Base-by-base conservation (phyloP, 345 rosid species). In the Eutrema japonicum region DNA sequence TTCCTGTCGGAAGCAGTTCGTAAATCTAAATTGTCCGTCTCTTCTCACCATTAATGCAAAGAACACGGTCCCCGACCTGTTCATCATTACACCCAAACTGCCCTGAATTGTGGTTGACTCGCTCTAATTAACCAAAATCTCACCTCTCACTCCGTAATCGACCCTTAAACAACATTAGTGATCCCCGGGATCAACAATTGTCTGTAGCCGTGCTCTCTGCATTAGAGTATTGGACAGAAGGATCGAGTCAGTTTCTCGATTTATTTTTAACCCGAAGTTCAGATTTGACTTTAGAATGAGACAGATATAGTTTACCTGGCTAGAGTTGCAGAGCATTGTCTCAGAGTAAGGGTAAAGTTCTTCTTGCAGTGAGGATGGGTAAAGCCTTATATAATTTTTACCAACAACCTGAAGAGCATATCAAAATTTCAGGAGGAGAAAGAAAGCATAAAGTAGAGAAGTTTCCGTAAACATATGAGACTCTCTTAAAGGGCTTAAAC, bases 281-380 rank as follows among this genome's bases (percentile, higher is more conserved):
- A 37, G 46, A 70, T 12, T 53, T 54, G 45, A 37, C 13, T 55
- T 10, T 22, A 10, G 46, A 27, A 55, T 40, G 18, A 66, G 68
- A 42, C 4, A 22, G 26, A 22, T 22, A 22, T 22, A 58, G 61
- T 43, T 86, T 48, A 92, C 99, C 97, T 87, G 93, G 79, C 97
- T 94, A 70, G 99, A 92, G 83, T 94, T 94, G 75, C 81, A 58
- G 13, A 91, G 96, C 97, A 91, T 94, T 45, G 89, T 89, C 83
- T 91, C 96, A 27, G 81, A 76, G 81, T 85, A 81, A 32, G 97
- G 97, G 70, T 89, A 82, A 66, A 94, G 95, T 74, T 91, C 97
- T 66, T 87, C 92, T 7, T 85, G 83, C 64, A 87, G 8, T 9
- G 93, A 85, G 67, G 91, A 80, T 48, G 86, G 67, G 79, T 93